Percentiles rank a stretch among this genome's conserved stretches.
Evolutionary conservation across 805 yeast species (phyloP).

Genomic region (Zygoascus flipseniorum): DNA sequence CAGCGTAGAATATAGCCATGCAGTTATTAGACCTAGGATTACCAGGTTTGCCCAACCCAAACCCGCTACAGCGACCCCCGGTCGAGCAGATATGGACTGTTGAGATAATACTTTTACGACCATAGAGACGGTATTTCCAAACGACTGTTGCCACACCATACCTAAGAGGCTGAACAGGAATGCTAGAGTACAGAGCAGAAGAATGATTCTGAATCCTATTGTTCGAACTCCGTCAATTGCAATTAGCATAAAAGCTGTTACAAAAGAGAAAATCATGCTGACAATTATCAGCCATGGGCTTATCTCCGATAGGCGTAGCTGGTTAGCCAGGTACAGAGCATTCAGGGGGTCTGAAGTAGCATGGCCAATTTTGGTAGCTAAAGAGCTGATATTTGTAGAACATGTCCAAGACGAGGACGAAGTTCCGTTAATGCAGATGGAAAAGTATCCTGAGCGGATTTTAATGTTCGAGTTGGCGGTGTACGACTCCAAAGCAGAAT

Average conservation of each 20-base stretch:
- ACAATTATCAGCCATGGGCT: conserved; percentile 17
- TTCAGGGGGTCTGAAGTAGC: conserved; percentile 18
- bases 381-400: conserved; percentile 8
- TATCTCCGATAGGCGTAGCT: conserved; percentile 6
- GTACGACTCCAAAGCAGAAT: conserved; percentile 7
- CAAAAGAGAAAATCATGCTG: conserved; percentile 8
- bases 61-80: conserved; percentile 14
- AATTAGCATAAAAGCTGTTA: conserved; percentile 10
- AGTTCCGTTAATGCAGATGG: conserved; percentile 12
- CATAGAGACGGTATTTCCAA: conserved; percentile 4
- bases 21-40: conserved; percentile 8
- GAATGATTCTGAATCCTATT: conserved; percentile 9
- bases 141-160: conserved; percentile 20
- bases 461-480: conserved; percentile 7
- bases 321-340: conserved; percentile 10
- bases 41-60: conserved; percentile 17
- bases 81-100: conserved; percentile 5
- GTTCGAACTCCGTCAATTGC: conserved; percentile 6
- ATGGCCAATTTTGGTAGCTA: conserved; percentile 2
- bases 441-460: conserved; percentile 17
- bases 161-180: conserved; percentile 12
- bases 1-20: conserved; percentile 11
- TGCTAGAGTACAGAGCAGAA: conserved; percentile 5
- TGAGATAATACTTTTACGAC: conserved; percentile 6
- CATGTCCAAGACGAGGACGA: conserved; percentile 14